Percentiles rank a stretch among this genome's conserved stretches.
phyloP scores from a whole-genome alignment of 164 flowering plant species.

The Annona cherimola region DNA sequence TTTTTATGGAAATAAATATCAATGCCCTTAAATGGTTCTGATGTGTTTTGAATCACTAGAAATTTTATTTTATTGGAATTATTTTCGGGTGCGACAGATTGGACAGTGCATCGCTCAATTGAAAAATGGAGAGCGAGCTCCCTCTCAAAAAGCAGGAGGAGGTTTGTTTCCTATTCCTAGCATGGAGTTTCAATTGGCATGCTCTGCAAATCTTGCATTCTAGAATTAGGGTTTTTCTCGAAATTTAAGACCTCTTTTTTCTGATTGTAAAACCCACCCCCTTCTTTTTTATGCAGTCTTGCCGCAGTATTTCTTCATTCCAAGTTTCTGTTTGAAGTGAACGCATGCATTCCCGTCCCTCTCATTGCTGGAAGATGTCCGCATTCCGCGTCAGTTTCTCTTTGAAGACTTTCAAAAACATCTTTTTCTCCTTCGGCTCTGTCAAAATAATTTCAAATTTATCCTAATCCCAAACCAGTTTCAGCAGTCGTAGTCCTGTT shows the following conservation, averaged over 20 bases:
- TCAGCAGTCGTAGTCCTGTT: not conserved
- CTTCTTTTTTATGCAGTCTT: not conserved
- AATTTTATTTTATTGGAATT: no score
- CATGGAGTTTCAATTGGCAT: not conserved
- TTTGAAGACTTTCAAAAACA: not conserved
- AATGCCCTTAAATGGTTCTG: no score
- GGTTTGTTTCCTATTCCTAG: not conserved
- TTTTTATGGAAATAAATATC: no score
- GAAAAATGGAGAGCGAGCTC: no score
- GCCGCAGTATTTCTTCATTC: not conserved
- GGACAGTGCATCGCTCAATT: no score
- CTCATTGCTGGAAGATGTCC: not conserved
- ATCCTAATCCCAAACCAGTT: not conserved
- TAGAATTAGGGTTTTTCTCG: not conserved
- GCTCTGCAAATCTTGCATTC: not conserved
- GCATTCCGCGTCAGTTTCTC: not conserved
- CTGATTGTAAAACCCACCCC: not conserved
- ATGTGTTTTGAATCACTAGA: no score
- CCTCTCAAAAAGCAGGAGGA: not conserved
- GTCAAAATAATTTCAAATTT: not conserved
- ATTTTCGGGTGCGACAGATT: no score
- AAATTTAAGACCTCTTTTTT: not conserved
- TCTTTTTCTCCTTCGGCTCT: not conserved
- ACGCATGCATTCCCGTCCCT: not conserved
- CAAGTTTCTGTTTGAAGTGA: not conserved